Conservation (phyloP, 805 yeast species). For the Wickerhamomyces chambardii region DNA sequence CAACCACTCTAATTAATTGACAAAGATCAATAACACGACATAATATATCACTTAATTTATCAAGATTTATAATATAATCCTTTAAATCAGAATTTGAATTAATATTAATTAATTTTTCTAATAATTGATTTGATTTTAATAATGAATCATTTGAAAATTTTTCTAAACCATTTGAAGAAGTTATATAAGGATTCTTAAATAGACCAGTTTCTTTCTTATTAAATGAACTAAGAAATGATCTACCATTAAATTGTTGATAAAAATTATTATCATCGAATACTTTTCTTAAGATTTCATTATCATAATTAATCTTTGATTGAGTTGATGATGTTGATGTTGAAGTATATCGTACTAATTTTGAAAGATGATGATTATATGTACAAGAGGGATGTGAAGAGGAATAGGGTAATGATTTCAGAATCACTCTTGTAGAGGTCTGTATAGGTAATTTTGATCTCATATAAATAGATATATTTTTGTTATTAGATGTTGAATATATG, state of each 20-base stretch:
- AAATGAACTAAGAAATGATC: conserved; percentile 3
- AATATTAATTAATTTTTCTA: conserved; percentile 42
- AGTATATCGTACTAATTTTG: background rate
- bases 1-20: conserved; percentile 83
- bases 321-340: background rate
- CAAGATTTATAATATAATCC: conserved; percentile 57
- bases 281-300: conserved; percentile 25
- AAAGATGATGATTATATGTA: too few species aligned
- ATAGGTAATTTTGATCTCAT: too few species aligned
- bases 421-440: too few species aligned
- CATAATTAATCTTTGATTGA: conserved; percentile 7
- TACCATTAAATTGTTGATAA: conserved; percentile 38
- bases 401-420: too few species aligned
- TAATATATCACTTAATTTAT: conserved; percentile 76
- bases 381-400: too few species aligned
- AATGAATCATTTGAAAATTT: conserved; percentile 61
- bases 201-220: conserved; percentile 43
- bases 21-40: conserved; percentile 93
- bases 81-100: conserved; percentile 31
- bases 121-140: conserved; percentile 53
- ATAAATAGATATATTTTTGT: too few species aligned
- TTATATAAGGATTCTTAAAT: conserved; percentile 64
- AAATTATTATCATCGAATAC: conserved; percentile 55
- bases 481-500: too few species aligned
- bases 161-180: conserved; percentile 60